These are phyloP conservation scores for Pleurozium schreberi DNA, from an alignment of 225 moss, liverwort and hornwort species.

Conservation along the genomic window DNA sequence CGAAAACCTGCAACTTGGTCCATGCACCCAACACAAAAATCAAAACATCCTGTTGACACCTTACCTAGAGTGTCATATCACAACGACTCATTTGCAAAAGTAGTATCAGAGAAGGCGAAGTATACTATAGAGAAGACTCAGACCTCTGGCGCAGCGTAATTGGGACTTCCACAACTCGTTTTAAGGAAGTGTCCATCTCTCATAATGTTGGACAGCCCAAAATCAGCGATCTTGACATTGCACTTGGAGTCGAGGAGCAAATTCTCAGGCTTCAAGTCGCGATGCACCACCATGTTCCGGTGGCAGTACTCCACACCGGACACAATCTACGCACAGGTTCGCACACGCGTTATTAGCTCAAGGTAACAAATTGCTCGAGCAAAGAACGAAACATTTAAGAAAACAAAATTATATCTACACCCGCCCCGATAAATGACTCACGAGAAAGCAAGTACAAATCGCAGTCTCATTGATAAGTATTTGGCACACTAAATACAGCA, in stretches of 20 bases:
- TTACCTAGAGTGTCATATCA: background rate
- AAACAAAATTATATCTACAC: background rate
- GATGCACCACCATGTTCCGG: constrained; percentile 45
- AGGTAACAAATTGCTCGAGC: too few species aligned
- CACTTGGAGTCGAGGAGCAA: constrained; percentile 36
- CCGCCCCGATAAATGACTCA: background rate
- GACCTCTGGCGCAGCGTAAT: constrained; percentile 50
- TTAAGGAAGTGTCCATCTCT: constrained; percentile 54
- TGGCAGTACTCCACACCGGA: constrained; percentile 57
- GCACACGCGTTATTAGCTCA: too few species aligned
- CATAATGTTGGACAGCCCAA: constrained; percentile 52
- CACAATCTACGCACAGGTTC: constrained; percentile 31
- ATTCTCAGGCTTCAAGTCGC: constrained; percentile 52
- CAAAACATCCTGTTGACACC: constrained; percentile 19
- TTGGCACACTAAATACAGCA: background rate
- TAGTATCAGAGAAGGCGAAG: background rate
- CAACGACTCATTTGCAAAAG: background rate
- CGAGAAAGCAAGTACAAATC: background rate
- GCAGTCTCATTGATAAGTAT: background rate
- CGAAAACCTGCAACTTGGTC: constrained; percentile 31
- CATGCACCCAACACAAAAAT: constrained; percentile 31
- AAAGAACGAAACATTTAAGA: background rate
- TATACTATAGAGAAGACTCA: background rate
- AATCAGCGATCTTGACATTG: constrained; percentile 48
- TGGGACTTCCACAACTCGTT: constrained; percentile 53